phyloP scores from a whole-genome alignment of 108 stramenopile genomes.

The Fragilariopsis cylindrus region DNA sequence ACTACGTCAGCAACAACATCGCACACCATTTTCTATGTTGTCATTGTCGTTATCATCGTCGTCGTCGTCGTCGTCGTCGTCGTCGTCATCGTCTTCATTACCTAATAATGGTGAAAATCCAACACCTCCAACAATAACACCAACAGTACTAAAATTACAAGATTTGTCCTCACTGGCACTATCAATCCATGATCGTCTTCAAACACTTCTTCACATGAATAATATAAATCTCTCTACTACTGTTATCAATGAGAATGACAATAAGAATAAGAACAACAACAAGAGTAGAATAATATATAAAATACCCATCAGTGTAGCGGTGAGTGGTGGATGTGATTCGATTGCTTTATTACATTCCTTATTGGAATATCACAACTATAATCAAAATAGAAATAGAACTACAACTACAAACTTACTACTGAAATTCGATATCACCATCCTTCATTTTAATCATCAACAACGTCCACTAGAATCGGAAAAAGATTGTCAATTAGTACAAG shows the following conservation, averaged over 20 bases:
- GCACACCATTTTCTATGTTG: too few species aligned
- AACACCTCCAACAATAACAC: too few species aligned
- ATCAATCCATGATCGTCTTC: background rate
- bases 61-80: too few species aligned
- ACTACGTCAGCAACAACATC: too few species aligned
- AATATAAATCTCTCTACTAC: background rate
- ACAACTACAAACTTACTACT: background rate
- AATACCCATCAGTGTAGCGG: constrained; percentile 16
- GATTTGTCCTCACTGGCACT: background rate
- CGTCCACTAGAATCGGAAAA: constrained; percentile 63
- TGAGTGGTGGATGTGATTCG: constrained; percentile 92
- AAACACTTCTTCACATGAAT: background rate
- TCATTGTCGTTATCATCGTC: too few species aligned
- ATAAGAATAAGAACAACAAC: background rate
- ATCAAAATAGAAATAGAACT: background rate
- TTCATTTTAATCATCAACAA: constrained; percentile 88
- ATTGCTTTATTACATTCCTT: constrained; percentile 78
- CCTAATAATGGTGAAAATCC: too few species aligned
- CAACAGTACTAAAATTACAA: too few species aligned
- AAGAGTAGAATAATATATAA: background rate
- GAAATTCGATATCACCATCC: constrained; percentile 60
- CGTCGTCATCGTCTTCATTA: too few species aligned
- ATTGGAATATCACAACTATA: constrained; percentile 34
- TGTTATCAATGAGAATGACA: background rate
- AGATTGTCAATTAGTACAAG: constrained; percentile 66